A percentile compares a stretch with the other conserved stretches of the same genome.
Conservation (phyloP, 768 basidiomycete species). For the Trametes sanguinea region DNA sequence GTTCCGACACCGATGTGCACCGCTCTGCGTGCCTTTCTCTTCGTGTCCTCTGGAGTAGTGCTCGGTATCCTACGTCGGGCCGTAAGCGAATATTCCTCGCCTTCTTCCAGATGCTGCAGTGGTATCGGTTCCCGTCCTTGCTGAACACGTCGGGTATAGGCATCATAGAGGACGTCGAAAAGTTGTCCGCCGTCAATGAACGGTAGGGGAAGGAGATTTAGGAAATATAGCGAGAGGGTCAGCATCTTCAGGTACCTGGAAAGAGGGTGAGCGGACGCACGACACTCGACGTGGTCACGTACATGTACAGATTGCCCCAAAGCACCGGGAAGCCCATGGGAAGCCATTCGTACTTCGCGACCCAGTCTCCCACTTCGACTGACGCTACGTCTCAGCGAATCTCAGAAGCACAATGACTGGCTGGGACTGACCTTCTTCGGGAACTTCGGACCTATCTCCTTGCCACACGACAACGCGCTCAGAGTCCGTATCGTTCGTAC, state of each 20-base stretch:
- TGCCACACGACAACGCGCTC: slow-evolving; percentile 64
- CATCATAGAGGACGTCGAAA: slow-evolving; percentile 38
- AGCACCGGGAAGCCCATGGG: slow-evolving; percentile 42
- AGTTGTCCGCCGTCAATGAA: slow-evolving; percentile 71
- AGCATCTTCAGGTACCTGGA: slow-evolving; percentile 62
- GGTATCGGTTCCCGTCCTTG: neutral
- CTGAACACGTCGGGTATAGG: neutral
- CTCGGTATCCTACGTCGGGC: neutral
- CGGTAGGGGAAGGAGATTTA: slow-evolving; percentile 79
- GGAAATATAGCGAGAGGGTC: slow-evolving; percentile 76
- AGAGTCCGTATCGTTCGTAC: slow-evolving; percentile 6
- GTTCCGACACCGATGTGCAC: neutral
- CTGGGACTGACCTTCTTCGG: slow-evolving; percentile 56
- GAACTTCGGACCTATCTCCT: slow-evolving; percentile 65
- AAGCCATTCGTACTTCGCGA: slow-evolving; percentile 46
- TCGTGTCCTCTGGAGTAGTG: neutral
- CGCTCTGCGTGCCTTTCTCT: neutral
- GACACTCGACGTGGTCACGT: slow-evolving; percentile 30
- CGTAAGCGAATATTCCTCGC: neutral
- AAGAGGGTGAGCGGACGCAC: neutral
- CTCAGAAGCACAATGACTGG: neutral
- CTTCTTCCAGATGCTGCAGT: neutral
- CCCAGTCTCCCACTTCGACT: slow-evolving; percentile 57
- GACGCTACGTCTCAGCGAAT: neutral
- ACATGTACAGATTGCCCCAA: slow-evolving; percentile 54